These are phyloP conservation scores for Podila minutissima DNA, from an alignment of 192 early-diverging fungal species.

Conservation along the genomic window DNA sequence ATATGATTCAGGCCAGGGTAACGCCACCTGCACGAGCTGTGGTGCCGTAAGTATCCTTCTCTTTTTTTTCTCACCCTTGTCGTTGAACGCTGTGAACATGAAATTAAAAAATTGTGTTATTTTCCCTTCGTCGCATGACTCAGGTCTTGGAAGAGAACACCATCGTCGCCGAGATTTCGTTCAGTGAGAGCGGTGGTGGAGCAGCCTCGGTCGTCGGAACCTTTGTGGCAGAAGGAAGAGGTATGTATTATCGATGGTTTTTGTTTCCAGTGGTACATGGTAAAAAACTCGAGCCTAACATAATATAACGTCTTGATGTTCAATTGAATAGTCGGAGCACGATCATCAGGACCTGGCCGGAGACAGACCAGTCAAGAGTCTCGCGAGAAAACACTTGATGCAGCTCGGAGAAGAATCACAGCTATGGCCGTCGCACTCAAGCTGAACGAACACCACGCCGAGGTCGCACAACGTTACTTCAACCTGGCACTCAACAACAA, in stretches of 20 bases:
- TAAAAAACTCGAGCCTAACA: background rate
- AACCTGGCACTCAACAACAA: constrained; percentile 82
- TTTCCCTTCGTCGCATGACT: background rate
- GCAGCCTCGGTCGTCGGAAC: constrained; percentile 82
- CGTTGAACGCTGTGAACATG: background rate
- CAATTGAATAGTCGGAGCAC: constrained; percentile 47
- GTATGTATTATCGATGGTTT: constrained; percentile 15
- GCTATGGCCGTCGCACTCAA: constrained; percentile 76
- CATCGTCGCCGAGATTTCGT: constrained; percentile 92
- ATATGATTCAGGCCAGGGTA: constrained; percentile 75
- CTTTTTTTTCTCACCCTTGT: background rate
- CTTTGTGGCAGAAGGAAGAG: constrained; percentile 73
- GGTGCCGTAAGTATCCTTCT: constrained; percentile 55
- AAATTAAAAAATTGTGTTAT: background rate
- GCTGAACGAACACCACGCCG: constrained; percentile 79
- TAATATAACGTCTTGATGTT: background rate
- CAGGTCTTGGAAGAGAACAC: constrained; percentile 94
- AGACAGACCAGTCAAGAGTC: constrained; percentile 65
- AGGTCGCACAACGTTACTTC: constrained; percentile 86
- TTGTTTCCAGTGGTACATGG: background rate
- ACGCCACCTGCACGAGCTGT: constrained; percentile 73
- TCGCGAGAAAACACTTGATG: constrained; percentile 72
- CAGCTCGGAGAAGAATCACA: constrained; percentile 77
- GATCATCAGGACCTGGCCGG: constrained; percentile 54
- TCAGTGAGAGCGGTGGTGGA: constrained; percentile 88